Evolutionary conservation across 2,329 filamentous ascomycete genomes (phyloP).

Genomic region (Diaporthe aspalathi): DNA sequence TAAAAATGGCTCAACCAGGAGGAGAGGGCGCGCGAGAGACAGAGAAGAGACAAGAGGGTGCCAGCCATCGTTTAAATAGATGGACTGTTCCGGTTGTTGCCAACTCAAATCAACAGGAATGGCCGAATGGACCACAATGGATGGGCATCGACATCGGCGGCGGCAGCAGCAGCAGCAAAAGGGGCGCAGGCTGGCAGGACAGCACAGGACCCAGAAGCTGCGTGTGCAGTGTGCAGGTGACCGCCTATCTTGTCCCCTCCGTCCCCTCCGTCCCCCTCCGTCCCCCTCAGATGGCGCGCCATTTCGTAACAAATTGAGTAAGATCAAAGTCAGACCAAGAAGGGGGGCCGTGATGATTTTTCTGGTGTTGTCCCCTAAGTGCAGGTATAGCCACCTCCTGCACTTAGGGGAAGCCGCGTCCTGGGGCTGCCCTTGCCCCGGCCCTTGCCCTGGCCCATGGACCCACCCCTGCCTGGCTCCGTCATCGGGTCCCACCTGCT

Average conservation of each 20-base stretch:
- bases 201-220: no score
- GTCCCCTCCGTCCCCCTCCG: no score
- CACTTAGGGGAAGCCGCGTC: conserved; percentile 29
- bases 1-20: conserved; percentile 10
- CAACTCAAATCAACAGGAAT: not conserved
- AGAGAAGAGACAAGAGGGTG: not conserved
- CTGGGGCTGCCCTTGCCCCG: conserved; percentile 23
- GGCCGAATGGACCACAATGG: not conserved
- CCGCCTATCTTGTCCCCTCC: conserved; percentile 28
- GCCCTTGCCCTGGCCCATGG: not conserved
- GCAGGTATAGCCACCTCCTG: conserved; percentile 31
- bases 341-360: conserved; percentile 34
- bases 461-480: not conserved
- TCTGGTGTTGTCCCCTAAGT: conserved; percentile 37
- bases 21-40: not conserved
- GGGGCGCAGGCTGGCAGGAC: conserved; percentile 29
- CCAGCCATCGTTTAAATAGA: conserved; percentile 27
- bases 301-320: conserved; percentile 34
- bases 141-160: not conserved
- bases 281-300: not conserved
- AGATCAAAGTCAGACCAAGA: conserved; percentile 28
- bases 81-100: not conserved
- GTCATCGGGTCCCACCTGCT: conserved; percentile 32
- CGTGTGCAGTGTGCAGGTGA: not conserved
- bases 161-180: not conserved